Evolutionary conservation across 768 basidiomycete genomes (phyloP).

Genomic region (Rubroboletus satanas): DNA sequence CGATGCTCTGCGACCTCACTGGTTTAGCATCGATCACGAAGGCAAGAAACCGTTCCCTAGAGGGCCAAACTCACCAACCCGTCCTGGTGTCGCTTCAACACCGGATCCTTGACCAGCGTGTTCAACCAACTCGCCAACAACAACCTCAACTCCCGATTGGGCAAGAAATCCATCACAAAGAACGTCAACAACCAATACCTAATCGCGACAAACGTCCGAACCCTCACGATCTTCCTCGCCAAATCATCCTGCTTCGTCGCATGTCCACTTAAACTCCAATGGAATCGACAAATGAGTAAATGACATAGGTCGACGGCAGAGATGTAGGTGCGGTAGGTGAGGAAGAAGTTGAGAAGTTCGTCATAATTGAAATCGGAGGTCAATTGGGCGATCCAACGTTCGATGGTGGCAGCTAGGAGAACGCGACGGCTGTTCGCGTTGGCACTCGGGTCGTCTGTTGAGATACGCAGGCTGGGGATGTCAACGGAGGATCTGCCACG

Average conservation of each 20-base stretch:
- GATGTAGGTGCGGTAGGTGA: conserved; percentile 87
- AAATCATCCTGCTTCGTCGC: conserved; percentile 54
- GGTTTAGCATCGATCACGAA: conserved; percentile 4
- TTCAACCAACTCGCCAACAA: conserved; percentile 81
- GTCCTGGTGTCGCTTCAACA: conserved; percentile 60
- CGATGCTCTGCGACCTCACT: conserved; percentile 54
- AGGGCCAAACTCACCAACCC: conserved; percentile 56
- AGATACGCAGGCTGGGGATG: conserved; percentile 28
- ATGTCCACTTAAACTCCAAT: conserved; percentile 65
- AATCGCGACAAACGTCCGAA: conserved; percentile 86
- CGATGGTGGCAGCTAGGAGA: conserved; percentile 87
- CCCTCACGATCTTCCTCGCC: conserved; percentile 73
- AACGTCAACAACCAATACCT: conserved; percentile 90
- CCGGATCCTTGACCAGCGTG: conserved; percentile 65
- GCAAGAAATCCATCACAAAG: conserved; percentile 84
- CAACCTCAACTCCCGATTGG: conserved; percentile 70
- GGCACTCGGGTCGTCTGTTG: conserved; percentile 28
- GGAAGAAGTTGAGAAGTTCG: conserved; percentile 84
- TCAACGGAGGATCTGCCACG: conserved; percentile 26
- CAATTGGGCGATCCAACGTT: conserved; percentile 89
- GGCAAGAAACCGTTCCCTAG: neutral
- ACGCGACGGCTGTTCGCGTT: conserved; percentile 33
- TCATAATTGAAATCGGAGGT: conserved; percentile 85
- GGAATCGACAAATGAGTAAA: conserved; percentile 81
- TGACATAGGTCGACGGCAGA: conserved; percentile 74